Evolutionary conservation across 345 rosid genomes (phyloP), one percentile per base, ranked within the genome.

Genomic region (Firmiana major): DNA sequence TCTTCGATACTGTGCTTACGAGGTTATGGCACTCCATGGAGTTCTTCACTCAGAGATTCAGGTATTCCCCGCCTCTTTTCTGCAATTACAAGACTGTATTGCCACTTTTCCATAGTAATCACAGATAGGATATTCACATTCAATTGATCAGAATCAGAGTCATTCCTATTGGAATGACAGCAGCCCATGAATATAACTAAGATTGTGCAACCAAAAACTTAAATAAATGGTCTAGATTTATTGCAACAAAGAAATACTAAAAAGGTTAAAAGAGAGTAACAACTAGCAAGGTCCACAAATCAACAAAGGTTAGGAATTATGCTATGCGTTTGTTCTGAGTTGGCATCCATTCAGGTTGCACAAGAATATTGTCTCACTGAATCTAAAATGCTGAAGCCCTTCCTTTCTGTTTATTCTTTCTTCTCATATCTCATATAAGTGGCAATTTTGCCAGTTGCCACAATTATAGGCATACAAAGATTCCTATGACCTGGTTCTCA

Each of bases 11-110:
- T 91, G 92, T 79, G 90, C 92, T 59, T 87, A 87, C 55, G 91
- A 90, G 76, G 91, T 90, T 77, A 89, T 89, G 94, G 89, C 94
- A 16, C 89, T 89, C 76, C 94, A 88, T 72, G 91, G 94, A 66
- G 90, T 91, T 57, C 84, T 88, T 28, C 94, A 88, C 79, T 91
- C 93, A 10, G 88, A 91, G 85, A 91, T 88, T 86, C 93, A 84
- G 90, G 90, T 91, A 81, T 21, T 73, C 15, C 22, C 0, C 42
- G 7, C 13, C 65, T 6, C 19, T 5, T 28, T 62, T 54, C 1
- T 6, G 59, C n/a, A 7, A n/a, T 51, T 51, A 17, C 55, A 51
- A 3, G 31, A 31, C 34, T 58, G 63, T 60, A 4, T 60, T 26
- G 17, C 64, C 55, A 51, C 55, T 51, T 55, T 71, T 28, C 21